These are phyloP conservation scores for Nepenthes alata DNA, from an alignment of 179 eudicot genomes.

Conservation along the genomic window DNA sequence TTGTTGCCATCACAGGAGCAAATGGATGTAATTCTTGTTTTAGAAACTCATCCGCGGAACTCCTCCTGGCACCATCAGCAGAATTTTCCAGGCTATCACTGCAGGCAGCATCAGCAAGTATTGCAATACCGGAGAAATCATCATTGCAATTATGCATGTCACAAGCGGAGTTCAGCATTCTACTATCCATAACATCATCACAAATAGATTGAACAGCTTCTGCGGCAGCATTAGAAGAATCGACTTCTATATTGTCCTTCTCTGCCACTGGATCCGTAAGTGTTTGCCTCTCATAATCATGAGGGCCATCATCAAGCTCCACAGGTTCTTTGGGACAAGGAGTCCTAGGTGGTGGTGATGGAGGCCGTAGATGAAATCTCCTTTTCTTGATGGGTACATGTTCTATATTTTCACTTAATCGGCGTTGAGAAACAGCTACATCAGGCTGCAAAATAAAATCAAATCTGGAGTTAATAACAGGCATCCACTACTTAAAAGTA, in stretches of 20 bases:
- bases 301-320: constrained; percentile 10
- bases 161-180: constrained; percentile 4
- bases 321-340: constrained; percentile 19
- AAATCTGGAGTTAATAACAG: background rate
- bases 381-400: constrained; percentile 57
- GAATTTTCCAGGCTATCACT: constrained; percentile 25
- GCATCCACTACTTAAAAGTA: constrained; percentile 1
- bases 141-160: constrained; percentile 10
- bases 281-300: constrained; percentile 14
- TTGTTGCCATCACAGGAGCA: constrained; percentile 1
- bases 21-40: constrained; percentile 6
- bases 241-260: constrained; percentile 5
- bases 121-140: constrained; percentile 67
- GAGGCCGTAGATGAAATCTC: constrained; percentile 22
- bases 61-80: constrained; percentile 14
- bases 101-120: constrained; percentile 77
- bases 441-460: constrained; percentile 25
- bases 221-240: constrained; percentile 9
- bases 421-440: constrained; percentile 27
- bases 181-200: constrained; percentile 5
- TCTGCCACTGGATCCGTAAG: constrained; percentile 10
- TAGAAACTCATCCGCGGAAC: constrained; percentile 10
- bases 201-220: constrained; percentile 4
- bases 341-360: constrained; percentile 28
- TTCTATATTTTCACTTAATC: constrained; percentile 28